These are phyloP conservation scores for Eragrostis tef DNA, from an alignment of 202 grass and related monocot genomes.

Conservation along the genomic window DNA sequence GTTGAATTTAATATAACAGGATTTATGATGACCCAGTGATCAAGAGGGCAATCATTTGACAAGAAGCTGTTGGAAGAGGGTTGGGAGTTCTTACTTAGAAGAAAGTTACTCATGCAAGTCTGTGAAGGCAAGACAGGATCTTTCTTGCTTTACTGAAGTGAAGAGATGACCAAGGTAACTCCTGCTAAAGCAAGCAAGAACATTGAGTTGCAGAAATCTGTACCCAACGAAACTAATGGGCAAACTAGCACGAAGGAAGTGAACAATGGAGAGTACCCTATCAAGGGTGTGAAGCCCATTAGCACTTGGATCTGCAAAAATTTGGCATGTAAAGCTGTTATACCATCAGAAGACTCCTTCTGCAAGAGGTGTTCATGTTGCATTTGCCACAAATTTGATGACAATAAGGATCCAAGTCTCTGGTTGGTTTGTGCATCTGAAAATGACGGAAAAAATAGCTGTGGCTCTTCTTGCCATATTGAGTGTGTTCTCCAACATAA, in stretches of 20 bases:
- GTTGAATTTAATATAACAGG: slow-evolving; percentile 5
- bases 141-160: slow-evolving; percentile 47
- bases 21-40: slow-evolving; percentile 27
- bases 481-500: slow-evolving; percentile 79
- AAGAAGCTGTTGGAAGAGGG: slow-evolving; percentile 14
- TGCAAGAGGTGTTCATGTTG: slow-evolving; percentile 99
- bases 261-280: slow-evolving; percentile 43
- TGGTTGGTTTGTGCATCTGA: slow-evolving; percentile 96
- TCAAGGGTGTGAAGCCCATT: slow-evolving; percentile 44
- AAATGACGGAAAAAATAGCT: slow-evolving; percentile 72
- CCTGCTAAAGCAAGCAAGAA: slow-evolving; percentile 68
- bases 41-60: neutral
- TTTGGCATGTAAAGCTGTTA: slow-evolving; percentile 91
- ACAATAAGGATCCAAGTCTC: slow-evolving; percentile 97
- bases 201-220: slow-evolving; percentile 68
- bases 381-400: slow-evolving; percentile 97
- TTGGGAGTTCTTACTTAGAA: slow-evolving; percentile 21
- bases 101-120: slow-evolving; percentile 47
- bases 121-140: slow-evolving; percentile 48
- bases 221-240: slow-evolving; percentile 50
- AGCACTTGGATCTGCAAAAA: slow-evolving; percentile 93
- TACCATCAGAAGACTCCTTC: slow-evolving; percentile 75
- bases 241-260: slow-evolving; percentile 55
- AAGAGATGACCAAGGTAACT: slow-evolving; percentile 63
- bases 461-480: slow-evolving; percentile 96